Conservation (phyloP, 2,329 filamentous ascomycete species). For the Aspergillus sp. region DNA sequence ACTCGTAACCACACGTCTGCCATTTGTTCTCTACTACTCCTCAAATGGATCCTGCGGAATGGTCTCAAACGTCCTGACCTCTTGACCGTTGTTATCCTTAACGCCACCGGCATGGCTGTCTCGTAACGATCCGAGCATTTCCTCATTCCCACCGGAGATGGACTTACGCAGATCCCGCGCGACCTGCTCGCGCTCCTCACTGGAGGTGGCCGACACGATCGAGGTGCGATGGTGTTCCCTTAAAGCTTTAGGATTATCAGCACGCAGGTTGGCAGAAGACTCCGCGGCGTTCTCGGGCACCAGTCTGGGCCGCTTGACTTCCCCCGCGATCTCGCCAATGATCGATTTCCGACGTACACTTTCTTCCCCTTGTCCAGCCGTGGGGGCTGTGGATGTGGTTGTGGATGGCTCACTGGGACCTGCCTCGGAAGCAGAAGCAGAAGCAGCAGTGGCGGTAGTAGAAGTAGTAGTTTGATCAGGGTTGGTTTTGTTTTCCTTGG, state of each 20-base stretch:
- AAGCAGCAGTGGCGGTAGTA: slow-evolving; percentile 9
- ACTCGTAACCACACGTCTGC: background rate
- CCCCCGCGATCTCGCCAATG: slow-evolving; percentile 21
- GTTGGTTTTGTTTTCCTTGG: slow-evolving; percentile 17
- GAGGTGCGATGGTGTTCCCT: slow-evolving; percentile 33
- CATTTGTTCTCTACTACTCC: background rate
- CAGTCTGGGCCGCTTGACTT: slow-evolving; percentile 23
- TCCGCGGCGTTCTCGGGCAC: slow-evolving; percentile 29
- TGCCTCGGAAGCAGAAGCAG: slow-evolving; percentile 7
- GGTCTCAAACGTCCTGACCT: slow-evolving; percentile 11
- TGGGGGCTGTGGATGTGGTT: background rate
- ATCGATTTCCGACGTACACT: slow-evolving; percentile 22
- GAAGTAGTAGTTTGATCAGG: slow-evolving; percentile 1
- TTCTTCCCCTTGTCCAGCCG: slow-evolving; percentile 8
- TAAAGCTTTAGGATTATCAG: slow-evolving; percentile 28
- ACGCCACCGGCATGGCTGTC: slow-evolving; percentile 12
- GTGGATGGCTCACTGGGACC: slow-evolving; percentile 10
- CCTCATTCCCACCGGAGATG: slow-evolving; percentile 22
- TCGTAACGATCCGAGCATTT: slow-evolving; percentile 21
- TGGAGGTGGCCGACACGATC: slow-evolving; percentile 26
- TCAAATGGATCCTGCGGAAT: slow-evolving; percentile 16
- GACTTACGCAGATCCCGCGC: slow-evolving; percentile 32
- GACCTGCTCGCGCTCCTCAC: slow-evolving; percentile 27
- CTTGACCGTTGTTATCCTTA: slow-evolving; percentile 16
- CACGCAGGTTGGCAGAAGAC: slow-evolving; percentile 32